Evolutionary conservation across 352 stramenopile genomes (phyloP).

Genomic region (Aphanomyces stellatus): DNA sequence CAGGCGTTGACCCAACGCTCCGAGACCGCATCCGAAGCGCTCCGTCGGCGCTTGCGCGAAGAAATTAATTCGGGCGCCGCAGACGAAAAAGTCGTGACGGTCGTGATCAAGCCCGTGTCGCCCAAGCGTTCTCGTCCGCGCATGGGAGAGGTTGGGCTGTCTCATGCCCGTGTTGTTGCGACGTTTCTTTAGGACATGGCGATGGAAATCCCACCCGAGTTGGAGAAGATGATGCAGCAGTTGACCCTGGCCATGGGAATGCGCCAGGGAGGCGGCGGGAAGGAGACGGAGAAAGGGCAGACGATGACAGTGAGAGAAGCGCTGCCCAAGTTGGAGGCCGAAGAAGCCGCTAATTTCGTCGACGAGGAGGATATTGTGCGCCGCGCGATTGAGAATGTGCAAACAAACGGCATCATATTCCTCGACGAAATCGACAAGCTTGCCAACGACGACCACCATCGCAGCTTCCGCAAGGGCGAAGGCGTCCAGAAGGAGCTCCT

Average conservation of each 20-base stretch:
- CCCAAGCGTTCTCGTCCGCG: background rate
- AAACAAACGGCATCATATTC: constrained; percentile 98
- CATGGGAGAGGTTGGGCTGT: background rate
- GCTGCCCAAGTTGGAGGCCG: constrained; percentile 54
- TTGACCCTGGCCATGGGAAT: constrained; percentile 36
- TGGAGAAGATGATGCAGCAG: constrained; percentile 78
- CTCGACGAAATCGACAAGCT: constrained; percentile 99
- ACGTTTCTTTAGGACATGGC: constrained; percentile 40
- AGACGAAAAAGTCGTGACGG: constrained; percentile 40
- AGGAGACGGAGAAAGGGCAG: constrained; percentile 30
- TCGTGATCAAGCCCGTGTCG: constrained; percentile 38
- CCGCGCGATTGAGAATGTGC: constrained; percentile 77
- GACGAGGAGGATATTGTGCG: constrained; percentile 72
- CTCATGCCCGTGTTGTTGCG: background rate
- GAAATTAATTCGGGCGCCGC: constrained; percentile 49
- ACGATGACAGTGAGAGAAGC: constrained; percentile 68
- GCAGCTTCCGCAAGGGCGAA: constrained; percentile 84
- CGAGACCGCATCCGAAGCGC: constrained; percentile 31
- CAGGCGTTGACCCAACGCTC: constrained; percentile 38
- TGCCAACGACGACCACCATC: constrained; percentile 79
- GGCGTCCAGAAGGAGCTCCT: constrained; percentile 98
- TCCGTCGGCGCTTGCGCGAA: constrained; percentile 40
- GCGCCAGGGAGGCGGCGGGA: constrained; percentile 4
- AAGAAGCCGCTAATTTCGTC: constrained; percentile 64
- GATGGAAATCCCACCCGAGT: constrained; percentile 76